These are phyloP conservation scores for Cubamyces sp. DNA, from an alignment of 768 basidiomycete genomes.

Conservation along the genomic window DNA sequence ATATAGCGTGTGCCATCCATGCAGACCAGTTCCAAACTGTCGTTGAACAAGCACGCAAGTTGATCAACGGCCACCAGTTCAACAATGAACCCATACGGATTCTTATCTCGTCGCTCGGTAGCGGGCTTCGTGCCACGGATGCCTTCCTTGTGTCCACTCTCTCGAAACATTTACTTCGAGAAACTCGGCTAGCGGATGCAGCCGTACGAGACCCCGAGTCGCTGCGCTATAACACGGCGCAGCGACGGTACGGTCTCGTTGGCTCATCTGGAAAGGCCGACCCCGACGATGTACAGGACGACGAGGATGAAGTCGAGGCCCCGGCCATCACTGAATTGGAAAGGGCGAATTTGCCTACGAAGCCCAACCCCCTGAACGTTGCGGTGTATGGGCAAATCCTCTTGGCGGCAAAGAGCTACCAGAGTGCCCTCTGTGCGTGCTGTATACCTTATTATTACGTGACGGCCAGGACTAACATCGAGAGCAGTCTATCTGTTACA, in stretches of 20 bases:
- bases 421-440: conserved; percentile 85
- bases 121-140: conserved; percentile 71
- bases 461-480: background rate
- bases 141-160: conserved; percentile 75
- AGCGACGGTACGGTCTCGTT: conserved; percentile 58
- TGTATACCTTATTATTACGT: background rate
- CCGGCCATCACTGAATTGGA: conserved; percentile 29
- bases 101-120: conserved; percentile 71
- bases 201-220: conserved; percentile 65
- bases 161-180: conserved; percentile 84
- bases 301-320: conserved; percentile 41
- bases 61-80: conserved; percentile 79
- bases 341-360: conserved; percentile 55
- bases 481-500: conserved; percentile 82
- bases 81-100: conserved; percentile 86
- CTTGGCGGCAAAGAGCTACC: conserved; percentile 84
- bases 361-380: conserved; percentile 70
- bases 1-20: conserved; percentile 72
- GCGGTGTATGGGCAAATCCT: conserved; percentile 84
- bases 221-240: conserved; percentile 62
- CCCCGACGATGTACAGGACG: conserved; percentile 44
- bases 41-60: conserved; percentile 75
- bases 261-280: conserved; percentile 41
- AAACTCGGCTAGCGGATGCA: conserved; percentile 70
- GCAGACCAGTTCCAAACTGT: conserved; percentile 58